Evolutionary conservation across 148 eudicot genomes (phyloP).

Genomic region (Vaccinium myrtillus): DNA sequence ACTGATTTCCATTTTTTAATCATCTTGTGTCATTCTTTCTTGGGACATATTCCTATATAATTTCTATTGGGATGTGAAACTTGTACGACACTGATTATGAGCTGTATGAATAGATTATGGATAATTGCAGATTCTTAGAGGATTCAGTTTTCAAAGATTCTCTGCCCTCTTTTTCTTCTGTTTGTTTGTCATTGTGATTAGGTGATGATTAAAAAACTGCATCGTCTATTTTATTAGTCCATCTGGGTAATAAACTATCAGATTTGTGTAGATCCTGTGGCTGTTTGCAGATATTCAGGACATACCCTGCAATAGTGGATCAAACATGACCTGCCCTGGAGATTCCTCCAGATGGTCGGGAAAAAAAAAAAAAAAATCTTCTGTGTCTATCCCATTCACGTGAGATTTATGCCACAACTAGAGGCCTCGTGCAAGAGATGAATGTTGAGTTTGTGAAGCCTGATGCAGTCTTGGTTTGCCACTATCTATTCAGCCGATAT

Average conservation of each 20-base stretch:
- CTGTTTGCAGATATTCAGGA: neutral
- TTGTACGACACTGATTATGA: constrained; percentile 8
- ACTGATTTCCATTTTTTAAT: neutral
- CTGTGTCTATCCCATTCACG: neutral
- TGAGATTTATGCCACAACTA: neutral
- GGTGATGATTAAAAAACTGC: neutral
- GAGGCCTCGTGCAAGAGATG: neutral
- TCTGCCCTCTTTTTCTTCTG: neutral
- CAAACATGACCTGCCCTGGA: neutral
- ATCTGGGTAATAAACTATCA: neutral
- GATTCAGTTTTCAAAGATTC: neutral
- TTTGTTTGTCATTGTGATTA: neutral
- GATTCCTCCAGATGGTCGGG: neutral
- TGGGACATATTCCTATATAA: no score
- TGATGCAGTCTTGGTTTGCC: no score
- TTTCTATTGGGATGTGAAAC: neutral
- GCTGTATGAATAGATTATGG: neutral
- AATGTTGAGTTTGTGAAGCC: no score
- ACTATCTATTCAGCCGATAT: no score
- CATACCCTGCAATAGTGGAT: neutral
- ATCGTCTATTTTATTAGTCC: neutral
- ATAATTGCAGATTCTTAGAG: neutral
- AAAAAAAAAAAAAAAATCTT: neutral
- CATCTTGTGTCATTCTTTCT: neutral
- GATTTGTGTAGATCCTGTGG: neutral